Conservation (phyloP, 2,329 filamentous ascomycete species). For the Fusarium irregulare region DNA sequence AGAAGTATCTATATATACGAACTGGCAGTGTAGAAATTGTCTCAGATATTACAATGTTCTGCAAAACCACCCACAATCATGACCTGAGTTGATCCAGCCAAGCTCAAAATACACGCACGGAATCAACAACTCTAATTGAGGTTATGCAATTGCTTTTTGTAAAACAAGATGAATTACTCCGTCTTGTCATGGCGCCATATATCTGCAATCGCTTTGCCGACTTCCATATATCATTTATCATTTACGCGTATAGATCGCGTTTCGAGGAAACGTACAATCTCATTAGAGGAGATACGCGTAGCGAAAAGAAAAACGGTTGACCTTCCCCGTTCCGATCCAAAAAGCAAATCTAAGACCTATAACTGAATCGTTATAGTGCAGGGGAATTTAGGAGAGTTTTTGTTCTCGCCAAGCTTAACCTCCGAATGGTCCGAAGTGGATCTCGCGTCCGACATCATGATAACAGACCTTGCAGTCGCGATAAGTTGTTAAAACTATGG, state of each 20-base stretch:
- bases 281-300: not conserved
- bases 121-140: too few species aligned
- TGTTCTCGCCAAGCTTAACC: not conserved
- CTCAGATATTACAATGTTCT: too few species aligned
- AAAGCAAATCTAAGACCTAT: not conserved
- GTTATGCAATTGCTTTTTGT: not conserved
- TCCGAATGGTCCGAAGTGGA: not conserved
- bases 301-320: fast-evolving
- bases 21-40: too few species aligned
- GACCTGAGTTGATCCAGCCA: too few species aligned
- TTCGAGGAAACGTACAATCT: fast-evolving
- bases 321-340: not conserved
- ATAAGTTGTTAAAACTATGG: not conserved
- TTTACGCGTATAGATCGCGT: not conserved
- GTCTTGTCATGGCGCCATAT: not conserved
- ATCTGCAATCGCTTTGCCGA: not conserved
- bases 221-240: fast-evolving
- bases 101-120: too few species aligned
- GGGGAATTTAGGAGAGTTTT: not conserved
- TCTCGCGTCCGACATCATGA: not conserved
- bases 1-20: too few species aligned
- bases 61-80: too few species aligned
- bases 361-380: not conserved
- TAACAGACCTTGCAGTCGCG: not conserved
- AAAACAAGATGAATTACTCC: not conserved